phyloP scores from a whole-genome alignment of 805 yeast genomes.

The Wickerhamomyces rabaulensis region DNA sequence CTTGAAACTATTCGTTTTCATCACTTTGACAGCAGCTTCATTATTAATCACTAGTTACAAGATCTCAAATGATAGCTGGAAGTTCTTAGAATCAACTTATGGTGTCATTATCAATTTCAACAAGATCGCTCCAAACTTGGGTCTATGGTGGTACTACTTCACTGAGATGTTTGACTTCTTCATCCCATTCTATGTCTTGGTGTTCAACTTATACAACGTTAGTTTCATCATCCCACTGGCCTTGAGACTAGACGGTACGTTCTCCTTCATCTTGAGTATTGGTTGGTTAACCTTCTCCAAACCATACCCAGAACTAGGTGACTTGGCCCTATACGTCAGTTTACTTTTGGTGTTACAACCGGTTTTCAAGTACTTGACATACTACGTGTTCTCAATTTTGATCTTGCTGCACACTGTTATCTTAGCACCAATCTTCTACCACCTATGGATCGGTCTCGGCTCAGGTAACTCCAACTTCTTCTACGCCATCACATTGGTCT shows the following conservation, averaged over 20 bases:
- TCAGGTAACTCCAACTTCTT: constrained; percentile 96
- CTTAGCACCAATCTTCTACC: constrained; percentile 84
- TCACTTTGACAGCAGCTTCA: constrained; percentile 19
- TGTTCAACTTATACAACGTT: constrained; percentile 72
- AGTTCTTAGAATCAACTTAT: constrained; percentile 50
- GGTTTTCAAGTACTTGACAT: constrained; percentile 39
- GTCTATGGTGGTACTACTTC: constrained; percentile 98
- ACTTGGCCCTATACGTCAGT: constrained; percentile 52
- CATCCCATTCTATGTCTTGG: constrained; percentile 73
- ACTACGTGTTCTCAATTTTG: constrained; percentile 44
- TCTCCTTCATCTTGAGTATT: constrained; percentile 43
- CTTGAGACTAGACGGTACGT: constrained; percentile 63
- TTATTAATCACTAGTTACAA: constrained; percentile 35
- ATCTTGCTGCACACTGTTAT: constrained; percentile 53
- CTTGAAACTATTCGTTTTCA: constrained; percentile 26
- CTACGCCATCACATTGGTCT: constrained; percentile 85
- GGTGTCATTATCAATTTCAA: constrained; percentile 53
- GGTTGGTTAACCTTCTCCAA: constrained; percentile 63
- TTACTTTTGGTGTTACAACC: constrained; percentile 44
- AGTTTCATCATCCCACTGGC: constrained; percentile 72
- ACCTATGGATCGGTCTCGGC: constrained; percentile 90
- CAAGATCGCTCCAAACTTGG: constrained; percentile 84
- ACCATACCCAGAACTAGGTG: constrained; percentile 83
- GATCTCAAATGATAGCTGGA: constrained; percentile 33
- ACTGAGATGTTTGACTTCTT: constrained; percentile 92